These are phyloP conservation scores for Sechiopsis laciniata DNA, from an alignment of 306 rosid genomes.

Conservation along the genomic window DNA sequence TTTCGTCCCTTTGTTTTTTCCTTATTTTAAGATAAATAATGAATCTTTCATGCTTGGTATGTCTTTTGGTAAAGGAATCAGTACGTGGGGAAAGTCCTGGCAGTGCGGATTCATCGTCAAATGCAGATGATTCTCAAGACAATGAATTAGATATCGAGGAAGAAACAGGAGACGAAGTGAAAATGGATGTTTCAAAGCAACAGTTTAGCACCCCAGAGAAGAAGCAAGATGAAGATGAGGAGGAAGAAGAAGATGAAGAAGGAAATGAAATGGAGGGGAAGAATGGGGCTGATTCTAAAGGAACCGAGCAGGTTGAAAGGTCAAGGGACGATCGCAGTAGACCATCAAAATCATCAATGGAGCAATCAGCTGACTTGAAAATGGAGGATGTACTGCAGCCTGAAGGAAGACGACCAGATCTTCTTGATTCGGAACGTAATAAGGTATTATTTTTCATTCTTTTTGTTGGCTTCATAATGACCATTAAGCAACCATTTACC, in stretches of 20 bases:
- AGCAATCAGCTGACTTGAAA: conserved; percentile 37
- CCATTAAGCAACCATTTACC: conserved; percentile 7
- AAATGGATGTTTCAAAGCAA: conserved; percentile 47
- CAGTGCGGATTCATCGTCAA: conserved; percentile 70
- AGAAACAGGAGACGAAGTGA: conserved; percentile 43
- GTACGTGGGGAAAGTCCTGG: conserved; percentile 56
- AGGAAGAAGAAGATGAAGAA: conserved; percentile 29
- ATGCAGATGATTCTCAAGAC: conserved; percentile 52
- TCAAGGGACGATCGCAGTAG: conserved; percentile 24
- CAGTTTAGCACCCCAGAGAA: conserved; percentile 40
- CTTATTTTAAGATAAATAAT: not conserved
- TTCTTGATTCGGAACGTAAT: conserved; percentile 29
- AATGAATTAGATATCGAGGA: conserved; percentile 43
- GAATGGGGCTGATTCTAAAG: conserved; percentile 37
- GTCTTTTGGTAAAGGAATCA: conserved; percentile 40
- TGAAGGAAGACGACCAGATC: not conserved
- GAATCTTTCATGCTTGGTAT: conserved; percentile 17
- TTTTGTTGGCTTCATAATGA: not conserved
- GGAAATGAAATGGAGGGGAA: conserved; percentile 45
- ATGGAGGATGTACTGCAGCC: conserved; percentile 24
- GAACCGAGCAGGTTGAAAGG: conserved; percentile 39
- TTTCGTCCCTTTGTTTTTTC: not conserved
- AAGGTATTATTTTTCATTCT: conserved; percentile 47
- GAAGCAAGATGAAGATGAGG: conserved; percentile 40
- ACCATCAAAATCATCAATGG: conserved; percentile 23